Evolutionary conservation across 176 grass and related monocot species (phyloP), one percentile per base, ranked within the genome.

Genomic region (Pontederia crassipes): DNA sequence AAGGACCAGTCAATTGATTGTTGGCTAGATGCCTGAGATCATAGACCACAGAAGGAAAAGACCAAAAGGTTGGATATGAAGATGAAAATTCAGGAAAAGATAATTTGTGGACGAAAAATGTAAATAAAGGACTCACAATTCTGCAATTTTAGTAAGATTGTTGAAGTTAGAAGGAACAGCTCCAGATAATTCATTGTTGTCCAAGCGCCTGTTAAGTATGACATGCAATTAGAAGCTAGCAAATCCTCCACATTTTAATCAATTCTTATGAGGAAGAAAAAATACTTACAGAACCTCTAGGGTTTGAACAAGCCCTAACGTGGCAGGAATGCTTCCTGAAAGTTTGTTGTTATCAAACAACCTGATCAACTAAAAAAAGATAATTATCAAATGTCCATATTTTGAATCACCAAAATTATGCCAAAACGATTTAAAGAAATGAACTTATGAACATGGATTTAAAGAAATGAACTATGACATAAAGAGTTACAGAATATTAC

Each of bases 151-250:
- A 17, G 53, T 69, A 46, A 69, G 53, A 32, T 69, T 69, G 24
- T 69, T 69, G 4, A 69, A 29, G 53, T 69, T 69, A 17, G 66
- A 69, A 56, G 66, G 66, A 69, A 69, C 66, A 26, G 6, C 9
- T 56, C 40, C 66, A 27, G 4, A 56, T 14, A 69, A 47, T 9
- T 9, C 0, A 10, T 69, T 69, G 13, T 17, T 57, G 52, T 69
- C 66, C 0, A 69, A 35, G 2, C 66, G 66, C 29, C 66, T 69
- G 35, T 14, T 15, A 69, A 48, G 16, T 17, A 57, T 56, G n/a
- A 48, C 9, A 45, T 5, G 13, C 52, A n/a, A 16, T 64, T 5
- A 49, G 12, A 28, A 48, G 17, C 1, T 18, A 13, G 26, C 4
- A 24, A 11, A 26, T 10, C 10, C 8, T 48, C 13, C 24, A 49